phyloP scores from a whole-genome alignment of 768 basidiomycete species.

The Rhodotorula toruloides region DNA sequence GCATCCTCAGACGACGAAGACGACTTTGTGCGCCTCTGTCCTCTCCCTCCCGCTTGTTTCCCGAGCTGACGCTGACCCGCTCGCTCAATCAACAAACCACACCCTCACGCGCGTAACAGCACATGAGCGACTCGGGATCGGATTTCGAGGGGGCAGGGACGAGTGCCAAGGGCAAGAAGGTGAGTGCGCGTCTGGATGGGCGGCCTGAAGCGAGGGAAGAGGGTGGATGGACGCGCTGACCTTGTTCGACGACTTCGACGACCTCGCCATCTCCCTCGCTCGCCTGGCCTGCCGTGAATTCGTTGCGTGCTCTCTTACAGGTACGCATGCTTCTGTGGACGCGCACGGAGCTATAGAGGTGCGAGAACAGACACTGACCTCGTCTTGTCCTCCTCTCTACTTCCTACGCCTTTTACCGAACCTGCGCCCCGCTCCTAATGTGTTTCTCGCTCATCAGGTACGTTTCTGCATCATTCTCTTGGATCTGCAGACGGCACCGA shows the following conservation, averaged over 20 bases:
- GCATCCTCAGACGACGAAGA: slow-evolving; percentile 17
- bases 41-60: background rate
- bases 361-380: too few species aligned
- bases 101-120: background rate
- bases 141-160: slow-evolving; percentile 22
- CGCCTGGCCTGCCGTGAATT: too few species aligned
- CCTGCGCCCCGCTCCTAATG: too few species aligned
- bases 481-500: too few species aligned
- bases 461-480: too few species aligned
- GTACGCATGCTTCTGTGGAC: too few species aligned
- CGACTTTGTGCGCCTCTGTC: slow-evolving; percentile 22
- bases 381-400: too few species aligned
- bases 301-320: too few species aligned
- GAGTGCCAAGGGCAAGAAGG: background rate
- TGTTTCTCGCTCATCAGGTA: too few species aligned
- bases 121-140: slow-evolving; percentile 17
- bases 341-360: too few species aligned
- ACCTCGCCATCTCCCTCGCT: background rate
- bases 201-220: too few species aligned
- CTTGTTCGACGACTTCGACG: background rate
- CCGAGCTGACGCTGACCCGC: background rate
- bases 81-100: background rate
- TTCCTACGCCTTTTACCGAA: too few species aligned
- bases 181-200: background rate
- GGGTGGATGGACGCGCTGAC: background rate